Conservation (phyloP, 495 filamentous ascomycete genomes). For the Cercophora sp. region DNA sequence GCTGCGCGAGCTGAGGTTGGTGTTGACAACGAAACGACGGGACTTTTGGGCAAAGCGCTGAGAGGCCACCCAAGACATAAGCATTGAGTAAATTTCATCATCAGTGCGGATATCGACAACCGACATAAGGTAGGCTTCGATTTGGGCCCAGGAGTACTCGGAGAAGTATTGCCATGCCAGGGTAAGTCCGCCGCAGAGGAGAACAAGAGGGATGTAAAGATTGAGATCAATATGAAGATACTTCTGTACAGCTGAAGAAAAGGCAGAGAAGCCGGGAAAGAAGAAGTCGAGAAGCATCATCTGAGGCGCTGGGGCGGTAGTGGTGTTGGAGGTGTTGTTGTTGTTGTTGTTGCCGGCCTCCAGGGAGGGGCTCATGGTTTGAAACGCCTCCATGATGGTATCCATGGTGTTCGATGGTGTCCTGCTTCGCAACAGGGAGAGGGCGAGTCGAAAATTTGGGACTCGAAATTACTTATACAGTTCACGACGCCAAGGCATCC, state of each 20-base stretch:
- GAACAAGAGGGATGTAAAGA: slow-evolving; percentile 60
- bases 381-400: background rate
- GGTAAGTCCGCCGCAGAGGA: slow-evolving; percentile 47
- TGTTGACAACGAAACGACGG: slow-evolving; percentile 59
- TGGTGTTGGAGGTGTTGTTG: background rate
- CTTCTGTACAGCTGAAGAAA: slow-evolving; percentile 55
- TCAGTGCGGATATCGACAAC: slow-evolving; percentile 61
- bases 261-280: slow-evolving; percentile 67
- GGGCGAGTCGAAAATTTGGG: no score
- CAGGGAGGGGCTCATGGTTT: slow-evolving; percentile 6
- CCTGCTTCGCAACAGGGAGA: no score
- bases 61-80: slow-evolving; percentile 66
- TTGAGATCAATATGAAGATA: slow-evolving; percentile 67
- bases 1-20: slow-evolving; percentile 48
- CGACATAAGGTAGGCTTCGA: slow-evolving; percentile 49
- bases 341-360: background rate
- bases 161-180: slow-evolving; percentile 50
- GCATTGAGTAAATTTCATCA: slow-evolving; percentile 64
- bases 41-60: slow-evolving; percentile 55
- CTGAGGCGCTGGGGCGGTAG: slow-evolving; percentile 15
- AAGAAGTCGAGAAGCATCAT: slow-evolving; percentile 62
- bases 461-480: no score
- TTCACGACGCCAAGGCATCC: no score
- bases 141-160: slow-evolving; percentile 38
- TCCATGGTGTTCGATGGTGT: slow-evolving; percentile 6